Base-by-base conservation (phyloP, 2,329 filamentous ascomycete species). In the Aspergillus cejpii region DNA sequence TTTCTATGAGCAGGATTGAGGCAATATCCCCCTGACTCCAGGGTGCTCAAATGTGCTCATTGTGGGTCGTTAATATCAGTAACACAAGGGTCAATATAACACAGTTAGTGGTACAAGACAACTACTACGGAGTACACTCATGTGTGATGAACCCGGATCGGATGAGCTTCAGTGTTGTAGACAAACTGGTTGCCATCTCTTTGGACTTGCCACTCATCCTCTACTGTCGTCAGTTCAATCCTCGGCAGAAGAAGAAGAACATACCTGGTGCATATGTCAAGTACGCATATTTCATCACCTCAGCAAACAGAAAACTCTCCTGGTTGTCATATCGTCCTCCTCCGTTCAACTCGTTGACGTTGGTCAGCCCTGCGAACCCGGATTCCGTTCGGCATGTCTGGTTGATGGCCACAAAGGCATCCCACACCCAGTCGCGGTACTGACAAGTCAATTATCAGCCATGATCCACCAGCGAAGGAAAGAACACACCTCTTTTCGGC, bases 261-360 rank as follows among this genome's bases (percentile, higher is more conserved):
- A 49, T 55, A 65, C 63, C 64, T 14, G 60, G 56, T 0, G 78
- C 74, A 60, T 81, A 80, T 47, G 86, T 85, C 56, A 94, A 63
- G 68, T 86, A 94, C 45, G 77, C 72, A 64, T 94, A 94, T 74
- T 94, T 94, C 64, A 94, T 63, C 50, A 89, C 84, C 71, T 94
- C 88, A 0, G 88, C 87, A 64, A 94, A 88, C 72, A 85, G 83
- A 70, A 92, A 94, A 57, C 84, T 90, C 69, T 94, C 87, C 74
- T 91, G 85, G 62, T 84, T 83, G 63, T 94, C 79, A 33, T 67
- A 65, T 47, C 76, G 80, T 0, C 68, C 65, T 1, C 84, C 85
- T 7, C 85, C 86, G 23, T 72, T 73, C 3, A 59, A 56, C 2
- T 66, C 68, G 54, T 85, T 87, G 37, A 94, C 85, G 60, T 94